Conservation (phyloP, 2,329 filamentous ascomycete species). For the Eutypa lata region DNA sequence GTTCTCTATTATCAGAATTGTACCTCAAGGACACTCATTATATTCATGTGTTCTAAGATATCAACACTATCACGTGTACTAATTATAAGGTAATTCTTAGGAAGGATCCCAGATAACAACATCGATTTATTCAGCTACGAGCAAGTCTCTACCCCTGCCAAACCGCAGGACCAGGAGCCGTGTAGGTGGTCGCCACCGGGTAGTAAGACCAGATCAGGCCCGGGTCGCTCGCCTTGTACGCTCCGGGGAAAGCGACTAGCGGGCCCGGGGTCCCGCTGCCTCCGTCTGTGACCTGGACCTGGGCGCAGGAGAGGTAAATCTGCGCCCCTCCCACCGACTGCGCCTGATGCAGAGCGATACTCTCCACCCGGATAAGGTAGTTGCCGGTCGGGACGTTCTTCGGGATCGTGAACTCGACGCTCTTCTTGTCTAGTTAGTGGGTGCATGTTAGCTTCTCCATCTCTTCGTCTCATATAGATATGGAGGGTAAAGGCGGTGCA, state of each 20-base stretch:
- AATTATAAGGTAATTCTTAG: too few relatives aligned
- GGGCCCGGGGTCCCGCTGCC: constrained; percentile 23
- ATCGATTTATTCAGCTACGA: too few relatives aligned
- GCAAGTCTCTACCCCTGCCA: neutral
- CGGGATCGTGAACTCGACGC: constrained; percentile 31
- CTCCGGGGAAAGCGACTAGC: constrained; percentile 28
- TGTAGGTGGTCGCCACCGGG: constrained; percentile 24
- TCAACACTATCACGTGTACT: too few relatives aligned
- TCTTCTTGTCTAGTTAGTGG: constrained; percentile 25
- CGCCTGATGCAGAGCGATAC: constrained; percentile 32
- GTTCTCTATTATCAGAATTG: too few relatives aligned
- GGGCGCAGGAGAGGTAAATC: constrained; percentile 30
- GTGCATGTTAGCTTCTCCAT: too few relatives aligned
- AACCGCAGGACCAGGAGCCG: constrained; percentile 23
- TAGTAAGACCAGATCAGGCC: constrained; percentile 25
- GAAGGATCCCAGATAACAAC: too few relatives aligned
- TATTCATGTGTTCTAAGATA: too few relatives aligned
- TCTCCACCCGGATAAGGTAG: constrained; percentile 34
- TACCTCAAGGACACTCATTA: too few relatives aligned
- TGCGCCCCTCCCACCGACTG: constrained; percentile 28
- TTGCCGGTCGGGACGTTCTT: constrained; percentile 29
- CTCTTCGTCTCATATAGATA: too few relatives aligned
- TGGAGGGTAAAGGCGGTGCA: too few relatives aligned
- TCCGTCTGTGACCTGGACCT: constrained; percentile 27
- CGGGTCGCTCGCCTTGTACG: constrained; percentile 26